phyloP scores from a whole-genome alignment of 306 rosid species.

The Lagenaria siceraria region DNA sequence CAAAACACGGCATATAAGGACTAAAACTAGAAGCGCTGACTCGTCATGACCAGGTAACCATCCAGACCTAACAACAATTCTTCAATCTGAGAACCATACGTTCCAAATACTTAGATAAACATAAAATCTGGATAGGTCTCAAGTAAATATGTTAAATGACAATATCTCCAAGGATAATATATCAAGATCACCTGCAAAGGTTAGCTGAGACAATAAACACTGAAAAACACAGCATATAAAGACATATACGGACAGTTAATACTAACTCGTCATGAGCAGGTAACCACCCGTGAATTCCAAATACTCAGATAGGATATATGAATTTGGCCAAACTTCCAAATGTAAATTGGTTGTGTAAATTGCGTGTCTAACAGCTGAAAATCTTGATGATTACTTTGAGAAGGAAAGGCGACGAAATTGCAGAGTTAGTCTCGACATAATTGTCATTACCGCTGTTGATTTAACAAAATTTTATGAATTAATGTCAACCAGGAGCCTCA shows the following conservation, averaged over 20 bases:
- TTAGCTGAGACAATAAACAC: no score
- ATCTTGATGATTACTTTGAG: not conserved
- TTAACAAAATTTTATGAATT: not conserved
- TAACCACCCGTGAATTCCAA: not conserved
- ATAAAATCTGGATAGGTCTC: no score
- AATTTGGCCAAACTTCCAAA: not conserved
- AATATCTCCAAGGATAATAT: no score
- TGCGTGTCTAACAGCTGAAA: not conserved
- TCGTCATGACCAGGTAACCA: not conserved
- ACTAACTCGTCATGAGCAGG: not conserved
- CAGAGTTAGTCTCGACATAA: not conserved
- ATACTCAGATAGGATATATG: not conserved
- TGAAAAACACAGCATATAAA: no score
- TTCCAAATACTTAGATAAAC: not conserved
- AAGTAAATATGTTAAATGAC: no score
- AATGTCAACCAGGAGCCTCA: not conserved
- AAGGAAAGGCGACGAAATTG: not conserved
- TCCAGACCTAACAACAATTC: not conserved
- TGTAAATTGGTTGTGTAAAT: not conserved
- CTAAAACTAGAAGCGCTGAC: not conserved
- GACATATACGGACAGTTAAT: no score
- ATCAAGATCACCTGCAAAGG: no score
- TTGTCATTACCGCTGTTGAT: not conserved
- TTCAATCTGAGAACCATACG: not conserved
- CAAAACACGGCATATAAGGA: not conserved